These are phyloP conservation scores for Hemileia vastatrix DNA, from an alignment of 1,284 basidiomycete species.

Conservation along the genomic window DNA sequence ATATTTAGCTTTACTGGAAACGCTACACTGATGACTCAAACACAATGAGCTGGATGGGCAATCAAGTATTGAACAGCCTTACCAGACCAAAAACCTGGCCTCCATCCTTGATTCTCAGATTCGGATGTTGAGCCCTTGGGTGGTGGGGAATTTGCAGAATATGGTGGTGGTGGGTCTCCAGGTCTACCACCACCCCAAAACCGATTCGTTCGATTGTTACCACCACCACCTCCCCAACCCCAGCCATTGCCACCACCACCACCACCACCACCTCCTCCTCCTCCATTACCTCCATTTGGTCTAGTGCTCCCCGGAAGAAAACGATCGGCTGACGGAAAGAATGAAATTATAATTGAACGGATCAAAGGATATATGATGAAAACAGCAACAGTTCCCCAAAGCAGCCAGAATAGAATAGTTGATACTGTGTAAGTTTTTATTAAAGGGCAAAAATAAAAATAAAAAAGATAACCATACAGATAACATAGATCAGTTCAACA, in stretches of 20 bases:
- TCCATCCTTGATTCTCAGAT: slow-evolving; percentile 39
- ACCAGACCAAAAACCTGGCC: slow-evolving; percentile 74
- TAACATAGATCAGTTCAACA: slow-evolving; percentile 33
- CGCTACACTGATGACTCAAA: too few species aligned
- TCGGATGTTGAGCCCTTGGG: slow-evolving; percentile 27
- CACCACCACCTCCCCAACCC: slow-evolving; percentile 31
- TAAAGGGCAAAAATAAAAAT: slow-evolving; percentile 53
- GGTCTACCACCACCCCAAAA: slow-evolving; percentile 26
- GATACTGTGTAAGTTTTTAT: slow-evolving; percentile 40
- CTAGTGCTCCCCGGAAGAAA: slow-evolving; percentile 31
- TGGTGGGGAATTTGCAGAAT: slow-evolving; percentile 50
- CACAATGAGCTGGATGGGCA: background rate
- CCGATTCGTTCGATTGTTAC: too few species aligned
- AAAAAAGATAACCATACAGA: slow-evolving; percentile 56
- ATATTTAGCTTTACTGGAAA: too few species aligned
- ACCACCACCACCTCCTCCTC: slow-evolving; percentile 31
- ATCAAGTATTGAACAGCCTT: background rate
- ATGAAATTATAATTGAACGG: slow-evolving; percentile 23
- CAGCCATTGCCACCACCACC: slow-evolving; percentile 51
- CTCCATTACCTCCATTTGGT: slow-evolving; percentile 34
- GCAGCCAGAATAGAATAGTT: slow-evolving; percentile 4
- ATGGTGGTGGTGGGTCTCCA: slow-evolving; percentile 63
- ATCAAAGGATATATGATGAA: slow-evolving; percentile 26
- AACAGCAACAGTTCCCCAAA: slow-evolving; percentile 2
- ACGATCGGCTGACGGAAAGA: slow-evolving; percentile 38